A percentile compares a stretch with the other conserved stretches of the same genome.
Conservation (phyloP, 306 rosid species). For the Fagus crenata region DNA sequence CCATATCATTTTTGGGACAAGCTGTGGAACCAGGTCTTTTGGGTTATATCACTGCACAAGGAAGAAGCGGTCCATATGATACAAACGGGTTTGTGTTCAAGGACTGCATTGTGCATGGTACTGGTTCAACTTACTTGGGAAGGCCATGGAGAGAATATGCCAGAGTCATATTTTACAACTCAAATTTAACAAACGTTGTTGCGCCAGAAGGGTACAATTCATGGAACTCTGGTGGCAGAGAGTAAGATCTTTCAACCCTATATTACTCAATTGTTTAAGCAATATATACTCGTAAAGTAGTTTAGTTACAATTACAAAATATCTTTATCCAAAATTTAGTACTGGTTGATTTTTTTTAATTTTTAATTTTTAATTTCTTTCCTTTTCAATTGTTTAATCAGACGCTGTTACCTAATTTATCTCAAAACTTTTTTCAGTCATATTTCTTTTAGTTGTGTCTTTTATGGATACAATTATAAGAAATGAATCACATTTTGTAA, state of each 20-base stretch:
- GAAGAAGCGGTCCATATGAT: constrained; percentile 44
- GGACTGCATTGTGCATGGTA: constrained; percentile 46
- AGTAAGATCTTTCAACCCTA: constrained; percentile 37
- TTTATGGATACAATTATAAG: too few species aligned
- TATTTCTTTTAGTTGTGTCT: too few species aligned
- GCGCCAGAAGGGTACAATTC: constrained; percentile 63
- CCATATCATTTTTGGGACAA: constrained; percentile 44
- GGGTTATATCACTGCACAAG: constrained; percentile 80
- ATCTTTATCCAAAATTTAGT: neutral
- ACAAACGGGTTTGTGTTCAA: constrained; percentile 71
- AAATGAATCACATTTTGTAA: too few species aligned
- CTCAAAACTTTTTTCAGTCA: too few species aligned
- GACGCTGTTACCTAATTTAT: too few species aligned
- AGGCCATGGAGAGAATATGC: constrained; percentile 80
- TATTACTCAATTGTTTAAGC: neutral
- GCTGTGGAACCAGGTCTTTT: constrained; percentile 33
- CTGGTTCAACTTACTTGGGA: constrained; percentile 68
- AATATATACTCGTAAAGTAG: neutral
- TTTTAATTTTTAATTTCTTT: too few species aligned
- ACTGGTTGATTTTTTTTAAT: neutral
- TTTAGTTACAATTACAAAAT: neutral
- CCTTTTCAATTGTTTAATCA: neutral
- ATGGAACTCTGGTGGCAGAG: constrained; percentile 35
- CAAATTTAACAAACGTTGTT: constrained; percentile 42
- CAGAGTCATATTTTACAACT: constrained; percentile 62